phyloP scores from a whole-genome alignment of 495 filamentous ascomycete species.

The Hypoxylon fuscum region DNA sequence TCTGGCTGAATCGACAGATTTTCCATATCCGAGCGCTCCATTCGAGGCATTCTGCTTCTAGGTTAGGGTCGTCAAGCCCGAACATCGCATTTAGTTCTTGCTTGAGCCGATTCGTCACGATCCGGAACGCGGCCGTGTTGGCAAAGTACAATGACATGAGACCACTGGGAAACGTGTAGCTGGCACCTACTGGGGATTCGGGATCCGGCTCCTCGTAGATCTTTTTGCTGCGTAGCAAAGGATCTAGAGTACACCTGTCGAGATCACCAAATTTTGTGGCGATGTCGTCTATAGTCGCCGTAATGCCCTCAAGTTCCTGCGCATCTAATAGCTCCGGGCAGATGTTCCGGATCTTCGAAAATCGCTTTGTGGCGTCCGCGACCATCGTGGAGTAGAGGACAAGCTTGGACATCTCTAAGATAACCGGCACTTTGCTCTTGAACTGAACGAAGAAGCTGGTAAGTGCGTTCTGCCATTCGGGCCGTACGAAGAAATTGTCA shows the following conservation, averaged over 20 bases:
- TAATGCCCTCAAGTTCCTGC: constrained; percentile 2
- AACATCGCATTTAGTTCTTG: constrained; percentile 22
- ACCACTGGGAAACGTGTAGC: constrained; percentile 14
- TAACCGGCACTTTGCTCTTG: constrained; percentile 1
- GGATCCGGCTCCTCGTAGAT: constrained; percentile 19
- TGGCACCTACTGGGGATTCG: constrained; percentile 11
- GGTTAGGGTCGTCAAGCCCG: constrained; percentile 7
- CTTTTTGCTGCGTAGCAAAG: constrained; percentile 3
- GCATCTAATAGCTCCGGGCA: not conserved
- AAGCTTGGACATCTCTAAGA: constrained; percentile 23
- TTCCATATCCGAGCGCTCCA: constrained; percentile 16
- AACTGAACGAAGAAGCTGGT: constrained; percentile 11
- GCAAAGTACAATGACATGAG: constrained; percentile 15
- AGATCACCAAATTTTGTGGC: constrained; percentile 4
- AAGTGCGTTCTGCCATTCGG: constrained; percentile 14
- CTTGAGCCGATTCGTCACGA: constrained; percentile 12
- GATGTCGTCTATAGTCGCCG: not conserved
- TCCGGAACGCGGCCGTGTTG: constrained; percentile 14
- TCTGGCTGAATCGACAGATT: constrained; percentile 14
- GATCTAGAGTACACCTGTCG: constrained; percentile 11
- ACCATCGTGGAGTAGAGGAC: not conserved
- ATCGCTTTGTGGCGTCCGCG: not conserved
- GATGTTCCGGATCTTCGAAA: not conserved
- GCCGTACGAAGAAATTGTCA: constrained; percentile 23
- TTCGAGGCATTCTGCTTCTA: constrained; percentile 17